Percentiles rank a stretch among this genome's conserved stretches.
These are phyloP conservation scores for Boletus huronensis DNA, from an alignment of 768 basidiomycete species.

Conservation along the genomic window DNA sequence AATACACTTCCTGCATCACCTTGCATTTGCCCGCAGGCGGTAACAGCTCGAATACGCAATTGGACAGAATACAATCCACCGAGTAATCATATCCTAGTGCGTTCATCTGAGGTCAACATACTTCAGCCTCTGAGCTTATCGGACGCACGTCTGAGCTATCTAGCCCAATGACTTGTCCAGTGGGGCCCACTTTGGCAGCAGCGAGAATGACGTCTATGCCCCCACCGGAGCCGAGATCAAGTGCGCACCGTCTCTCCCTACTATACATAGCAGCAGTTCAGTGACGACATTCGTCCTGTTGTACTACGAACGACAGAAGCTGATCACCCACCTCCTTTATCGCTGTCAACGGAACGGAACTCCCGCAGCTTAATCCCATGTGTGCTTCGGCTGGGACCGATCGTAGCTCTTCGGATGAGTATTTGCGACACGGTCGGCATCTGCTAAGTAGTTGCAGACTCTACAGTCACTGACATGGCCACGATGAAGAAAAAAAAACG, in stretches of 20 bases:
- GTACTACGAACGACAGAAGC: no score
- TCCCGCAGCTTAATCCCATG: slow-evolving; percentile 56
- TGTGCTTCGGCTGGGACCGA: slow-evolving; percentile 43
- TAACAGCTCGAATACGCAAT: slow-evolving; percentile 54
- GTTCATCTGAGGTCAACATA: neutral
- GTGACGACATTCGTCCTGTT: neutral
- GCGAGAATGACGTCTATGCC: slow-evolving; percentile 57
- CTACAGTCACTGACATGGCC: neutral
- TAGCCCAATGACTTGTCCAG: slow-evolving; percentile 49
- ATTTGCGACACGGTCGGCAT: slow-evolving; percentile 15
- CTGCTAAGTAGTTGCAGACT: neutral
- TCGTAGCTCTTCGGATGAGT: slow-evolving; percentile 40
- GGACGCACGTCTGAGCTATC: slow-evolving; percentile 46
- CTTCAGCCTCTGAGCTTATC: neutral
- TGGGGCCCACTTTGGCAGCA: slow-evolving; percentile 45
- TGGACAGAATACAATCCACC: slow-evolving; percentile 55
- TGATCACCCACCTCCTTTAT: slow-evolving; percentile 39
- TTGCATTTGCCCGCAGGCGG: slow-evolving; percentile 39
- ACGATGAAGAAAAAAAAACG: neutral
- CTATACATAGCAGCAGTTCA: slow-evolving; percentile 24
- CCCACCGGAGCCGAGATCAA: slow-evolving; percentile 57
- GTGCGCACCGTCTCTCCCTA: slow-evolving; percentile 55
- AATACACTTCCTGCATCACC: slow-evolving; percentile 44
- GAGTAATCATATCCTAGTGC: slow-evolving; percentile 49
- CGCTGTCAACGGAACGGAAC: slow-evolving; percentile 44